phyloP scores from a whole-genome alignment of 2,329 filamentous ascomycete species.

The Fusarium palustre region DNA sequence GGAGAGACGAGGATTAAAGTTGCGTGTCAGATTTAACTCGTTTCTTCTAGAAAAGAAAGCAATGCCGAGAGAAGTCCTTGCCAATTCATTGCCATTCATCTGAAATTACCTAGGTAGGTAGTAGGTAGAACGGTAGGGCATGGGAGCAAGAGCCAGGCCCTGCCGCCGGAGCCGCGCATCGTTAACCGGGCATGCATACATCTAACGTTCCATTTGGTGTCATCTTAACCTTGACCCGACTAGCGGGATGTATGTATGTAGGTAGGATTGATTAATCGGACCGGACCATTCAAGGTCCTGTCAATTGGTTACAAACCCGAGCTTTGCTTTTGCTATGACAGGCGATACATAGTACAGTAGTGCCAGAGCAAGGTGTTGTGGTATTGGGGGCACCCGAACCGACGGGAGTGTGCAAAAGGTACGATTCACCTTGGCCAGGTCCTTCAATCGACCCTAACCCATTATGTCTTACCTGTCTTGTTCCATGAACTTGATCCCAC shows the following conservation, averaged over 20 bases:
- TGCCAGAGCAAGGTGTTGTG: slow-evolving; percentile 11
- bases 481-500: slow-evolving; percentile 23
- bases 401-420: slow-evolving; percentile 5
- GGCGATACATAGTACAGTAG: neutral
- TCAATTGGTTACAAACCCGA: slow-evolving; percentile 23
- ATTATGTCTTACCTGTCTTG: slow-evolving; percentile 45
- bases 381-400: slow-evolving; percentile 19
- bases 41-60: slow-evolving; percentile 21
- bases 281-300: slow-evolving; percentile 26
- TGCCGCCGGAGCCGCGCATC: slow-evolving; percentile 45
- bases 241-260: slow-evolving; percentile 24
- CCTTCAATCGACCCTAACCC: slow-evolving; percentile 41
- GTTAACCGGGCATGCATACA: slow-evolving; percentile 5
- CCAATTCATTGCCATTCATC: neutral
- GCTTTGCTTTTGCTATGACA: neutral
- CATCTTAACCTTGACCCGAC: slow-evolving; percentile 19
- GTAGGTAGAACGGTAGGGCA: slow-evolving; percentile 15
- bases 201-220: slow-evolving; percentile 6
- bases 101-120: neutral
- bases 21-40: neutral
- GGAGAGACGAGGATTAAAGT: slow-evolving; percentile 5
- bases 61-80: slow-evolving; percentile 34
- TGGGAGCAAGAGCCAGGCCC: slow-evolving; percentile 16
- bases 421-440: slow-evolving; percentile 30
- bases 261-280: slow-evolving; percentile 21